These are phyloP conservation scores for Ceratobasidium sp. DNA, from an alignment of 1,284 basidiomycete genomes.

Conservation along the genomic window DNA sequence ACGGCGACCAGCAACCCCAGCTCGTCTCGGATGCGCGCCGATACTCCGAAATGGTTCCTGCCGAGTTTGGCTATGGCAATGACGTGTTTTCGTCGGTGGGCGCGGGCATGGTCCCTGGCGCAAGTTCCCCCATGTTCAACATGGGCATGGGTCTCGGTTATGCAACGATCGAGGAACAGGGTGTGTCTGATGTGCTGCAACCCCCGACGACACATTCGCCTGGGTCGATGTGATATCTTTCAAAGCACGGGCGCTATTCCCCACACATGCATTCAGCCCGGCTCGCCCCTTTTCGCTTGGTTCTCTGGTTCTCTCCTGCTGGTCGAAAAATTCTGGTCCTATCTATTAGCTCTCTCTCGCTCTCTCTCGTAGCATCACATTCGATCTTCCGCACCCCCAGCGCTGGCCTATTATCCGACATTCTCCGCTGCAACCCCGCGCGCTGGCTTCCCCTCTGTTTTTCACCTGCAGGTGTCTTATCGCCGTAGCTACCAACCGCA, in stretches of 20 bases:
- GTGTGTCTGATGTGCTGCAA: conserved; percentile 21
- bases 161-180: conserved; percentile 27
- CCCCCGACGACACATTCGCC: conserved; percentile 19
- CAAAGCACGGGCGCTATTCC: conserved; percentile 21
- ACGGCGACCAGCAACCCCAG: conserved; percentile 10
- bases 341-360: conserved; percentile 29
- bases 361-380: conserved; percentile 1
- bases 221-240: conserved; percentile 19
- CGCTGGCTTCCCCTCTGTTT: conserved; percentile 12
- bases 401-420: conserved; percentile 16
- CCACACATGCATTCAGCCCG: conserved; percentile 28
- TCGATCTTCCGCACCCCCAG: conserved; percentile 29
- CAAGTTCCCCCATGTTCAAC: conserved; percentile 28
- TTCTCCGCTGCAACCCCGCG: conserved; percentile 9
- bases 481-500: conserved; percentile 26
- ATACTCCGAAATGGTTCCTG: conserved; percentile 28
- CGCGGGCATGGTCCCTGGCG: conserved; percentile 13
- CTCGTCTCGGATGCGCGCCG: conserved; percentile 21
- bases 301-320: conserved; percentile 13
- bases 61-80: conserved; percentile 33
- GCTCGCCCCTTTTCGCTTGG: neutral
- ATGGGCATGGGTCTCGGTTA: conserved; percentile 31
- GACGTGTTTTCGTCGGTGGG: conserved; percentile 28
- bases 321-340: conserved; percentile 34
- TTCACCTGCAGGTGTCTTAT: conserved; percentile 32